A percentile compares a stretch with the other conserved stretches of the same genome.
These are phyloP conservation scores for Phytophthora citricola DNA, from an alignment of 352 stramenopile species.

Conservation along the genomic window DNA sequence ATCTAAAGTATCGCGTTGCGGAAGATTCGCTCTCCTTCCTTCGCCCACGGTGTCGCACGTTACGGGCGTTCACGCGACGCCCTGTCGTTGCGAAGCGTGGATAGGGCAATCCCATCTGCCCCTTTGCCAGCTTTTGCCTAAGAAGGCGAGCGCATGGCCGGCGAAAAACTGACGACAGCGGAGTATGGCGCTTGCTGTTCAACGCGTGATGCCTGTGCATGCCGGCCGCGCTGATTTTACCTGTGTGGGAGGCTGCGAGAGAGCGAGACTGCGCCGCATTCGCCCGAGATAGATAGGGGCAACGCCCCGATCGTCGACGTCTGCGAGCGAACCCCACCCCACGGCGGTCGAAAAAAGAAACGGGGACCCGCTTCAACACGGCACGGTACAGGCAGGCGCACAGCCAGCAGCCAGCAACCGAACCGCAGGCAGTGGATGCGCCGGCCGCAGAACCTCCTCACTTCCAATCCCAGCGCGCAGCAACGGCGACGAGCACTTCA, in stretches of 20 bases:
- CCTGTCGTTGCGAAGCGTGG: constrained; percentile 30
- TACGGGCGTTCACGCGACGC: constrained; percentile 7
- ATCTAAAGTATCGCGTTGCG: too few relatives aligned
- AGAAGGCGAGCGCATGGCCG: constrained; percentile 21
- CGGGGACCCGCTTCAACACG: constrained; percentile 42
- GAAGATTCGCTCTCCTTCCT: constrained; percentile 5
- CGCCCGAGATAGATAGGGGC: constrained; percentile 25
- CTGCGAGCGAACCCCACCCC: constrained; percentile 31
- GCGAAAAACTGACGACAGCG: constrained; percentile 41
- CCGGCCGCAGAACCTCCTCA: constrained; percentile 16
- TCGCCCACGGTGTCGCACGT: constrained; percentile 25
- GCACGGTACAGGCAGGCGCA: constrained; percentile 25
- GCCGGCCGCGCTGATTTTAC: constrained; percentile 31
- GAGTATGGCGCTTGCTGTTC: constrained; percentile 30
- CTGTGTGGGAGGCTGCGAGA: constrained; percentile 44
- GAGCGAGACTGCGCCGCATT: constrained; percentile 11
- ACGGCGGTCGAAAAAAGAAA: constrained; percentile 45
- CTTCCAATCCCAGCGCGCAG: constrained; percentile 31
- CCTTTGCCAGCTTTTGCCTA: constrained; percentile 28
- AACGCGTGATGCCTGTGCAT: constrained; percentile 23
- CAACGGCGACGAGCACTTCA: not conserved
- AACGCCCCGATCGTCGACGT: constrained; percentile 13
- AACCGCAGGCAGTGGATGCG: constrained; percentile 35
- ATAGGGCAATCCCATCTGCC: constrained; percentile 29
- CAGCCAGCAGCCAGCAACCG: constrained; percentile 36